phyloP scores from a whole-genome alignment of 164 flowering plant species.

The grape (Vitis vinifera) region DNA sequence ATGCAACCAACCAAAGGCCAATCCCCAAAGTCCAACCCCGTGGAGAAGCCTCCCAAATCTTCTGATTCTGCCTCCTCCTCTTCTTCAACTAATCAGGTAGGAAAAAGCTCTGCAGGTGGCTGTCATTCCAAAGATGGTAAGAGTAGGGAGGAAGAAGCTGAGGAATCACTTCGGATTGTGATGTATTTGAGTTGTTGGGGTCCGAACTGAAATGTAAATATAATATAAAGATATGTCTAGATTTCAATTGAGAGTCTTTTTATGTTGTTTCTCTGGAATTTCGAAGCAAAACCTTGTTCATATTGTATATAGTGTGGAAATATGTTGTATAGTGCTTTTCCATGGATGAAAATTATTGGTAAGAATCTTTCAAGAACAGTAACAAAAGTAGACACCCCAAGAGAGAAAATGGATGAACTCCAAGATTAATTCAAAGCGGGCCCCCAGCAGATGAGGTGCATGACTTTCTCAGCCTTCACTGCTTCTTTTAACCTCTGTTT shows the following conservation, averaged over 20 bases:
- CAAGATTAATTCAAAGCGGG: conserved; percentile 1
- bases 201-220: conserved; percentile 9
- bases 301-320: too few relatives aligned
- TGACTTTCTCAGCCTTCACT: conserved; percentile 20
- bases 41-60: not conserved
- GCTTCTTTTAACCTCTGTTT: conserved; percentile 10
- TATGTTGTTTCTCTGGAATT: too few relatives aligned
- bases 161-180: conserved; percentile 20
- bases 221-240: too few relatives aligned
- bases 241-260: too few relatives aligned
- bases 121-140: not conserved
- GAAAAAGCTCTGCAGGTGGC: conserved; percentile 1
- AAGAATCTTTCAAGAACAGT: too few relatives aligned
- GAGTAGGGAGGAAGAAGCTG: conserved; percentile 9
- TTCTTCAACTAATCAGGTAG: not conserved
- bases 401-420: not conserved
- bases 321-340: too few relatives aligned
- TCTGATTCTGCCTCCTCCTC: not conserved
- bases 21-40: not conserved
- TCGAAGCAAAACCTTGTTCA: too few relatives aligned
- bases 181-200: conserved; percentile 29
- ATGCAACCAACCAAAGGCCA: conserved; percentile 3
- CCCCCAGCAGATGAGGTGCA: conserved; percentile 25
- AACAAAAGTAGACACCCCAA: not conserved
- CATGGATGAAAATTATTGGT: too few relatives aligned